Conservation (phyloP, 352 stramenopile species). For the Globisporangium spiculum region DNA sequence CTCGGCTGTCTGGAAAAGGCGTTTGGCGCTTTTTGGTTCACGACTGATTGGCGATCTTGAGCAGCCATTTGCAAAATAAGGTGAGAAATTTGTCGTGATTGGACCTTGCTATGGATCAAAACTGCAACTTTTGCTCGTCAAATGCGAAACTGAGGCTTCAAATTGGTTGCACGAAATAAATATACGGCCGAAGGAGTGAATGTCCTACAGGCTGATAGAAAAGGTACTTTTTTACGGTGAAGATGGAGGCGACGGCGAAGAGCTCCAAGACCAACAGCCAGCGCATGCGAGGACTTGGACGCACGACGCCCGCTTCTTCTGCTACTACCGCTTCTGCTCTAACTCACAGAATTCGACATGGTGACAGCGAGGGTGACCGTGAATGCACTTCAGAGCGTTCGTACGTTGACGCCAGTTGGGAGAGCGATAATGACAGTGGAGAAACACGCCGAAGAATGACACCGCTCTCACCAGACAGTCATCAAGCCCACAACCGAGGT, state of each 20-base stretch:
- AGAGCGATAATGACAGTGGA: background rate
- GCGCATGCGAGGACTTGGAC: background rate
- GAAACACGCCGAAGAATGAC: background rate
- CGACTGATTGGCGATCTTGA: slow-evolving; percentile 11
- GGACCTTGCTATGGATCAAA: background rate
- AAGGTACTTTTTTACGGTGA: background rate
- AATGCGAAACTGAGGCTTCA: background rate
- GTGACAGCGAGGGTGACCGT: background rate
- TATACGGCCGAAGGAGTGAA: background rate
- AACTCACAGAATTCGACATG: background rate
- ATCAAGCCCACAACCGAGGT: background rate
- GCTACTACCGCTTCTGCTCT: background rate
- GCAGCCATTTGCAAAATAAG: slow-evolving; percentile 11
- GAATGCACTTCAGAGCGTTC: background rate
- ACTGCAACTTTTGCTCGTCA: background rate
- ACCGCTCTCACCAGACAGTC: background rate
- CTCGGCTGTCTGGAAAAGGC: background rate
- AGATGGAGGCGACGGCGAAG: slow-evolving; percentile 1
- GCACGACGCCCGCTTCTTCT: background rate
- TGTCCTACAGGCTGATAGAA: background rate
- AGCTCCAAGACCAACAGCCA: background rate
- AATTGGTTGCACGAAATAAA: background rate
- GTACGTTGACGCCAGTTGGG: background rate
- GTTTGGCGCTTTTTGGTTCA: background rate
- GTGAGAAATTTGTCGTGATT: background rate